A percentile compares a stretch with the other conserved stretches of the same genome.
These are phyloP conservation scores for Volvox carteri DNA, from an alignment of 163 green algal genomes.

Conservation along the genomic window DNA sequence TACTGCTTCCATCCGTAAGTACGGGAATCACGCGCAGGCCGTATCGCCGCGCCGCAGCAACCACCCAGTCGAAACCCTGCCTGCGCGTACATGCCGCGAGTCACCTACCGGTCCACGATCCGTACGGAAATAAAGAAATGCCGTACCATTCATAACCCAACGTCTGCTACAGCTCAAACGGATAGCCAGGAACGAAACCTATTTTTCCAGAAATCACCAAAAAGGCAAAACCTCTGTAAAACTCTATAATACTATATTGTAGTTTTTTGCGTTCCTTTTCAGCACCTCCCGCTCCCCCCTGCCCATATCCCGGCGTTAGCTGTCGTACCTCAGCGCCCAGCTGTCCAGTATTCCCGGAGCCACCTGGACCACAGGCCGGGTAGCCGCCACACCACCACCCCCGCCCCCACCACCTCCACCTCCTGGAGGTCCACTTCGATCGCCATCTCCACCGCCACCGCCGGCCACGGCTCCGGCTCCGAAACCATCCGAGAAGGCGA, in stretches of 20 bases:
- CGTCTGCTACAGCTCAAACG: too few species aligned
- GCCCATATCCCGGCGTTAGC: neutral
- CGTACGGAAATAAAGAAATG: too few species aligned
- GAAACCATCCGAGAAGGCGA: constrained; percentile 60
- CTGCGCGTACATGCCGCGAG: too few species aligned
- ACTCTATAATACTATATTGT: too few species aligned
- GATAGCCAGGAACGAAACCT: too few species aligned
- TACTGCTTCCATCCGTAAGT: constrained; percentile 57
- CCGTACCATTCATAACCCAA: too few species aligned
- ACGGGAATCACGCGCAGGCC: constrained; percentile 59
- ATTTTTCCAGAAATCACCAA: too few species aligned
- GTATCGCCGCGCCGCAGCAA: constrained; percentile 53
- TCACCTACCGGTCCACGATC: too few species aligned
- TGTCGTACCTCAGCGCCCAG: neutral
- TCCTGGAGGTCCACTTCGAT: neutral
- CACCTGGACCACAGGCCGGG: constrained; percentile 35
- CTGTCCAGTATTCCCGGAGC: constrained; percentile 50
- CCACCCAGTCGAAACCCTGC: constrained; percentile 58
- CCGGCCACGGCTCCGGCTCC: too few species aligned
- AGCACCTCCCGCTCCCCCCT: neutral
- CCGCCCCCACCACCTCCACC: neutral
- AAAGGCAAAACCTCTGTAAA: too few species aligned
- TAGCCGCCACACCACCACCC: neutral
- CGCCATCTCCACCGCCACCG: neutral
- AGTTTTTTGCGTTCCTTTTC: too few species aligned